These are phyloP conservation scores for Diutina sp. DNA, from an alignment of 1,139 yeast species.

Conservation along the genomic window DNA sequence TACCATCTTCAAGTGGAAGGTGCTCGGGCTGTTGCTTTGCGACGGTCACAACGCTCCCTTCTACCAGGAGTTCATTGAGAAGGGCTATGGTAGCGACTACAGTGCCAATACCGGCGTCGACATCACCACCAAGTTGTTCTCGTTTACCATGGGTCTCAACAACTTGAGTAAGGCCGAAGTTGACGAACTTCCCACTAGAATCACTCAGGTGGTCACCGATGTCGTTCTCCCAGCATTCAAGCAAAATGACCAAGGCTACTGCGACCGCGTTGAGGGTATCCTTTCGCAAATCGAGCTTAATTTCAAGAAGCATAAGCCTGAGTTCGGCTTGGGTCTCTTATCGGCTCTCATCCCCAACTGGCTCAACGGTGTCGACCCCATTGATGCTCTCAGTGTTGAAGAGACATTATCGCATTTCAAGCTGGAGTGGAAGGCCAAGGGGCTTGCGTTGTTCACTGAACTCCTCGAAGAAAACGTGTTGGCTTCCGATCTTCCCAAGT, in stretches of 20 bases:
- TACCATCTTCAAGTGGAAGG: conserved; percentile 60
- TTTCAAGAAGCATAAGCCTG: conserved; percentile 79
- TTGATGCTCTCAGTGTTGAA: conserved; percentile 56
- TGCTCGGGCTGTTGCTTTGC: conserved; percentile 58
- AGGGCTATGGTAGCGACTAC: conserved; percentile 77
- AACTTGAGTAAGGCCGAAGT: conserved; percentile 48
- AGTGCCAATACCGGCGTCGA: conserved; percentile 85
- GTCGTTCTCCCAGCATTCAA: conserved; percentile 27
- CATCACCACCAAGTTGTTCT: conserved; percentile 61
- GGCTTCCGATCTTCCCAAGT: conserved; percentile 31
- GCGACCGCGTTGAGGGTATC: conserved; percentile 64
- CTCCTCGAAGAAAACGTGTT: conserved; percentile 43
- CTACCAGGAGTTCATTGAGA: conserved; percentile 72
- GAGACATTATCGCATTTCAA: conserved; percentile 46
- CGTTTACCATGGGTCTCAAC: conserved; percentile 79
- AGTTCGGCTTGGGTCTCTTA: conserved; percentile 75
- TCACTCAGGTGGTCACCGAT: conserved; percentile 25
- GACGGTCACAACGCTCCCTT: conserved; percentile 93
- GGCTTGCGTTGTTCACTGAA: conserved; percentile 45
- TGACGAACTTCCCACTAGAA: conserved; percentile 28
- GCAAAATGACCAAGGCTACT: conserved; percentile 15
- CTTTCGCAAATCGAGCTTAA: conserved; percentile 78
- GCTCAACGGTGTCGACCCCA: conserved; percentile 67
- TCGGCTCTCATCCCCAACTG: conserved; percentile 71
- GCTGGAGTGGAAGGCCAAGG: conserved; percentile 39